Evolutionary conservation across 352 stramenopile genomes (phyloP).

Genomic region (Pythium oligandrum): DNA sequence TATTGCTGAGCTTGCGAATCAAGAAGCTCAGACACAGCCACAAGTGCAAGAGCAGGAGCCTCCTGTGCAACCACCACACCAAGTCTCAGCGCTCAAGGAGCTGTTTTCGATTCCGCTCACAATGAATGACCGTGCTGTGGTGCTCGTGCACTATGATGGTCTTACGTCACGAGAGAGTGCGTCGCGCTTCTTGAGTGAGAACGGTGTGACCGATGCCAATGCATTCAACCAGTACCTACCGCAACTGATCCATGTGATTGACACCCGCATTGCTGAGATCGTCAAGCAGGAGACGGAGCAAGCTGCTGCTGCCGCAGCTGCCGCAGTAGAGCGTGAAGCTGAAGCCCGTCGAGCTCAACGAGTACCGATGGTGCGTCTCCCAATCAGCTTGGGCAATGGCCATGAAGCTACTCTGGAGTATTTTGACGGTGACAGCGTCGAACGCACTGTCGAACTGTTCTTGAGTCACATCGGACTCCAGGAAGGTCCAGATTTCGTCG

Average conservation of each 20-base stretch:
- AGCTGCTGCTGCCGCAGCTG: constrained; percentile 1
- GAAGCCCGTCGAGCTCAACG: constrained; percentile 7
- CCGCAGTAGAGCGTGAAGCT: neutral
- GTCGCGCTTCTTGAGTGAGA: constrained; percentile 50
- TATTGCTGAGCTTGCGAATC: constrained; percentile 34
- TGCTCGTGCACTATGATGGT: constrained; percentile 66
- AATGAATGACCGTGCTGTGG: constrained; percentile 32
- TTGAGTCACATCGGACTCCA: constrained; percentile 42
- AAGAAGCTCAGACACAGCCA: constrained; percentile 15
- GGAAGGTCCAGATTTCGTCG: constrained; percentile 31
- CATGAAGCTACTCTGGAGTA: constrained; percentile 47
- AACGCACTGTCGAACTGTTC: constrained; percentile 65
- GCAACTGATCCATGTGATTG: constrained; percentile 54
- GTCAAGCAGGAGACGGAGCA: constrained; percentile 18
- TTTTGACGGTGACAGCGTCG: constrained; percentile 67
- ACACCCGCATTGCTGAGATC: constrained; percentile 40
- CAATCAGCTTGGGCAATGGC: constrained; percentile 49
- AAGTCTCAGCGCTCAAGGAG: constrained; percentile 24
- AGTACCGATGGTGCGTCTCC: constrained; percentile 37
- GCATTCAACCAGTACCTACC: constrained; percentile 36
- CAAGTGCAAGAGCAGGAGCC: constrained; percentile 4
- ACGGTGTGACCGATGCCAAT: constrained; percentile 41
- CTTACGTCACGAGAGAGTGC: constrained; percentile 52
- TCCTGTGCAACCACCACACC: constrained; percentile 3
- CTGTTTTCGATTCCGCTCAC: constrained; percentile 68